A percentile compares a stretch with the other conserved stretches of the same genome.
Evolutionary conservation across 169 alveolate genomes (phyloP).

Genomic region (Plasmodium gallinaceum): DNA sequence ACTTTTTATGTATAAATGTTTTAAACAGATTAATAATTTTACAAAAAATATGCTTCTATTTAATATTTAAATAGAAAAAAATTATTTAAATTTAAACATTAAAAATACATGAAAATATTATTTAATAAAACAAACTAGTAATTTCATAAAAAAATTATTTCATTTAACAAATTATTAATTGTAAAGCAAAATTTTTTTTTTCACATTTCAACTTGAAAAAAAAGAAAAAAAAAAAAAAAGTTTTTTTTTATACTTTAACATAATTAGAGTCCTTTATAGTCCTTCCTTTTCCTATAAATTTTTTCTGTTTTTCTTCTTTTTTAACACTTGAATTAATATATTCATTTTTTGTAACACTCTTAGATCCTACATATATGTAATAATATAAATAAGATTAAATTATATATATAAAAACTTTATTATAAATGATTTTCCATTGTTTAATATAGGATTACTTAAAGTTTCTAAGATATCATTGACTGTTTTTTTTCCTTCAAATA

Average conservation of each 20-base stretch:
- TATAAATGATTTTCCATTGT: not conserved
- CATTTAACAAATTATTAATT: no score
- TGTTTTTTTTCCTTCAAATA: slow-evolving; percentile 37
- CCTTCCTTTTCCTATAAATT: slow-evolving; percentile 63
- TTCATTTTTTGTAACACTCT: slow-evolving; percentile 5
- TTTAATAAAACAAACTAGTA: no score
- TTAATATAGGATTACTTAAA: slow-evolving; percentile 21
- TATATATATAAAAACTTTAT: not conserved
- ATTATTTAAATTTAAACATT: no score
- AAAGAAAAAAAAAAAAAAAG: no score
- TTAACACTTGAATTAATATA: not conserved
- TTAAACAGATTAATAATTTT: not conserved
- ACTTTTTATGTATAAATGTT: not conserved
- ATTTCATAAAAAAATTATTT: no score
- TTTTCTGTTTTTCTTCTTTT: slow-evolving; percentile 35
- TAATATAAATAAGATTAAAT: not conserved
- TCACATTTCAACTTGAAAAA: no score
- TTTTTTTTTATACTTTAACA: slow-evolving; percentile 9
- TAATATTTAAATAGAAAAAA: no score
- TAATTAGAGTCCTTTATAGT: slow-evolving; percentile 45
- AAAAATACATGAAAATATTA: no score
- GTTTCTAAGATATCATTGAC: slow-evolving; percentile 26
- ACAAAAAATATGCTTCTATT: not conserved
- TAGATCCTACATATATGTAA: slow-evolving; percentile 10
- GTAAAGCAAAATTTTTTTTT: not conserved